Conservation (phyloP, 179 eudicot species). For the Heliamphora pulchella region DNA sequence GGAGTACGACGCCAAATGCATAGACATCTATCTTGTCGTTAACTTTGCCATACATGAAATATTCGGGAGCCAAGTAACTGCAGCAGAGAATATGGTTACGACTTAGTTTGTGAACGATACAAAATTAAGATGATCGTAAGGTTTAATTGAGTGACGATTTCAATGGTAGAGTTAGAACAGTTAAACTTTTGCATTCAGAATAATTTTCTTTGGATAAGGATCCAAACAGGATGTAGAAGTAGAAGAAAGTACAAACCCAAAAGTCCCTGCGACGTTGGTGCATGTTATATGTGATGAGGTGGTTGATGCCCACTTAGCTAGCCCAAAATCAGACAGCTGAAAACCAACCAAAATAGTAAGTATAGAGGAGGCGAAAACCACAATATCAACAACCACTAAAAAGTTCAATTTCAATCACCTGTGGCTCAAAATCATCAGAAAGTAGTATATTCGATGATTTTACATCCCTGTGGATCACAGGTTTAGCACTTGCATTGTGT, state of each 20-base stretch:
- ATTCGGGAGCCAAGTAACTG: slow-evolving; percentile 95
- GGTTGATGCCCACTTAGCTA: slow-evolving; percentile 61
- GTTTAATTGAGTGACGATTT: neutral
- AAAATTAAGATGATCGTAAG: neutral
- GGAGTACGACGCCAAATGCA: slow-evolving; percentile 94
- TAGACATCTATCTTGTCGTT: slow-evolving; percentile 77
- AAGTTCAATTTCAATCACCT: slow-evolving; percentile 31
- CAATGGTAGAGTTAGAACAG: neutral
- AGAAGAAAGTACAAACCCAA: slow-evolving; percentile 48
- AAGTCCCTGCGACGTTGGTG: slow-evolving; percentile 84
- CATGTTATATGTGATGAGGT: slow-evolving; percentile 45
- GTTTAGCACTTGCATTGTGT: slow-evolving; percentile 37
- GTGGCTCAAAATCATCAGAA: slow-evolving; percentile 79
- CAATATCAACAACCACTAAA: neutral
- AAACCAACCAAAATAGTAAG: slow-evolving; percentile 13
- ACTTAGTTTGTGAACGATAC: neutral
- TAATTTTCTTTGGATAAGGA: neutral
- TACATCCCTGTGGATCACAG: slow-evolving; percentile 82
- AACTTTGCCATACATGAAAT: slow-evolving; percentile 85
- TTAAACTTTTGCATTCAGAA: neutral
- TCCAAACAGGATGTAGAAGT: neutral
- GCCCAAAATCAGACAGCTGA: slow-evolving; percentile 89
- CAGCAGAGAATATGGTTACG: slow-evolving; percentile 13
- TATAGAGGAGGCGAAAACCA: neutral
- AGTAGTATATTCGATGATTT: slow-evolving; percentile 85